phyloP scores from a whole-genome alignment of 768 basidiomycete genomes.

The Tubosaeta sp. region DNA sequence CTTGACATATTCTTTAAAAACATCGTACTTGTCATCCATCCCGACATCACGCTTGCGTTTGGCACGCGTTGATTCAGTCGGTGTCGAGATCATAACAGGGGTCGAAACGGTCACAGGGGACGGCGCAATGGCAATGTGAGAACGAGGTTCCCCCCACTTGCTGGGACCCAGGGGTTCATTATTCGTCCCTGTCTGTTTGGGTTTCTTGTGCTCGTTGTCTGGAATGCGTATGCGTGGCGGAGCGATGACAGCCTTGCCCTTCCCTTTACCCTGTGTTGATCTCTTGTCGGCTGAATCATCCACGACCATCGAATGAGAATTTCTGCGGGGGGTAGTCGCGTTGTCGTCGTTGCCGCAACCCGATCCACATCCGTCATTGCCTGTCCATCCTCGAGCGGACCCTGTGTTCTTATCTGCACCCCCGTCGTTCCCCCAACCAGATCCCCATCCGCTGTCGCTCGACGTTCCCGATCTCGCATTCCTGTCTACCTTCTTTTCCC shows the following conservation, averaged over 20 bases:
- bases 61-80: conserved; percentile 12
- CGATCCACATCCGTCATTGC: background rate
- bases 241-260: conserved; percentile 9
- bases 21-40: conserved; percentile 19
- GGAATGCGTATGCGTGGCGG: conserved; percentile 27
- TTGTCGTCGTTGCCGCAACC: conserved; percentile 2
- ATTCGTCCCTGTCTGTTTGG: conserved; percentile 24
- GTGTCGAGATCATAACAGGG: conserved; percentile 9
- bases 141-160: conserved; percentile 14
- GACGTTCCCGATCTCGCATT: background rate
- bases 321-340: background rate
- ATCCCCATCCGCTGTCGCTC: conserved; percentile 2
- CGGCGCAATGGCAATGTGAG: conserved; percentile 3
- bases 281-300: conserved; percentile 3
- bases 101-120: conserved; percentile 10
- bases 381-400: background rate
- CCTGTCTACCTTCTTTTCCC: background rate
- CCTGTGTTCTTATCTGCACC: conserved; percentile 1
- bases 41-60: conserved; percentile 26
- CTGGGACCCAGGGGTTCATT: conserved; percentile 11
- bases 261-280: conserved; percentile 5
- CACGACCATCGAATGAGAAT: conserved; percentile 8
- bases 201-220: conserved; percentile 9
- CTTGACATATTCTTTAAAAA: conserved; percentile 30
- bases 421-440: conserved; percentile 3